phyloP scores from a whole-genome alignment of 2,329 filamentous ascomycete species.

The Myriosclerotinia duriaeana region DNA sequence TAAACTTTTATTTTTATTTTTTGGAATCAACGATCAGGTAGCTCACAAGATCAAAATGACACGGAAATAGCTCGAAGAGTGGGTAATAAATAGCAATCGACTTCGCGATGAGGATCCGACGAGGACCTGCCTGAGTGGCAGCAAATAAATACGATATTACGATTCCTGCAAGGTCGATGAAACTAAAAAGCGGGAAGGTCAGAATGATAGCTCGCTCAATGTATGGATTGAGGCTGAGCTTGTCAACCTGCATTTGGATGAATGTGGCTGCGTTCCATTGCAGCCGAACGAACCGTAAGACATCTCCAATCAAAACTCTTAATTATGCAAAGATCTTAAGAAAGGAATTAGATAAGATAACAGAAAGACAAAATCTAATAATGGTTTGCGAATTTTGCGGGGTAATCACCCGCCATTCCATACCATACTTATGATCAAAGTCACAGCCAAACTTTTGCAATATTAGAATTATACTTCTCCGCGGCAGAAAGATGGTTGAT shows the following conservation, averaged over 20 bases:
- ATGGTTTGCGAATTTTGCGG: constrained; percentile 7
- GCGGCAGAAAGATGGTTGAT: background rate
- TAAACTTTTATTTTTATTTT: too few relatives aligned
- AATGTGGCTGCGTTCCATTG: background rate
- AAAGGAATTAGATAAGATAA: constrained; percentile 11
- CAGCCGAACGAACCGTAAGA: constrained; percentile 11
- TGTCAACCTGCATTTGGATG: background rate
- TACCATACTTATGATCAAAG: constrained; percentile 3
- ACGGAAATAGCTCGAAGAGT: background rate
- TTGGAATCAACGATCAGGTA: background rate
- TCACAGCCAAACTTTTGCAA: background rate
- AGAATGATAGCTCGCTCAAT: constrained; percentile 5
- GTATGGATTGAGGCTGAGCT: background rate
- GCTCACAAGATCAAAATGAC: background rate
- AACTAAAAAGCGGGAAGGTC: constrained; percentile 7
- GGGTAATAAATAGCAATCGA: background rate
- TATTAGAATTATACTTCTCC: background rate
- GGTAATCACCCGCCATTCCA: constrained; percentile 11
- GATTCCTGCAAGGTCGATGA: background rate
- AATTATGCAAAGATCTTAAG: background rate
- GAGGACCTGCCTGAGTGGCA: constrained; percentile 4
- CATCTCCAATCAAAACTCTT: constrained; percentile 7
- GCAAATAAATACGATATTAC: constrained; percentile 15
- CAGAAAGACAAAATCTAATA: too few relatives aligned
- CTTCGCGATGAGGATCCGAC: constrained; percentile 3